Evolutionary conservation across 306 rosid species (phyloP).

Genomic region (Medicago ruthenica): DNA sequence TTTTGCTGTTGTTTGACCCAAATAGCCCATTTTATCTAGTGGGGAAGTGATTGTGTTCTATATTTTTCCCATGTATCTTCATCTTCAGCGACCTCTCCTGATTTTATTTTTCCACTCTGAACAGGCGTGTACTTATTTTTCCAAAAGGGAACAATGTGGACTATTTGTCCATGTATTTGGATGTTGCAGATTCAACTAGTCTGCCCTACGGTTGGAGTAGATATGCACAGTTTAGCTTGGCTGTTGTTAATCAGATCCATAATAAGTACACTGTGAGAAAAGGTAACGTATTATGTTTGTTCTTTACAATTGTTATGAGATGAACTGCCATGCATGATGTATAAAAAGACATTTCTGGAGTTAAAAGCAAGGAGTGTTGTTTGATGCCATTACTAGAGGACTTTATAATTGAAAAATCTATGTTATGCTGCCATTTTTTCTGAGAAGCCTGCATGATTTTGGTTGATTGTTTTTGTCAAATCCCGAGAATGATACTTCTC

Average conservation of each 20-base stretch:
- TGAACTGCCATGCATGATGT: constrained; percentile 26
- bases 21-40: constrained; percentile 11
- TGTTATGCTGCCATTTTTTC: constrained; percentile 9
- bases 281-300: constrained; percentile 55
- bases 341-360: constrained; percentile 31
- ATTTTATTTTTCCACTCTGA: constrained; percentile 23
- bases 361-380: constrained; percentile 18
- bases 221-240: constrained; percentile 88
- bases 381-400: constrained; percentile 32
- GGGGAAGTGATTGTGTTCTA: not conserved
- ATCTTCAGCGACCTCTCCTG: constrained; percentile 38
- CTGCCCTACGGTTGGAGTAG: constrained; percentile 95
- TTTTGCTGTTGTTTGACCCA: constrained; percentile 3
- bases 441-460: constrained; percentile 13
- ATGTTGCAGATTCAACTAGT: constrained; percentile 77
- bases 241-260: constrained; percentile 70
- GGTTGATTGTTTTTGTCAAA: constrained; percentile 18
- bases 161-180: constrained; percentile 86
- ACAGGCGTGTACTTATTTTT: constrained; percentile 90
- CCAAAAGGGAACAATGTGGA: constrained; percentile 96
- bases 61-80: not conserved
- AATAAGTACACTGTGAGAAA: constrained; percentile 75
- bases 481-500: not conserved
- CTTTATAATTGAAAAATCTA: constrained; percentile 16
- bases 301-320: constrained; percentile 26